Conservation (phyloP, 305 asterid species). For the Fraxinus albicans region DNA sequence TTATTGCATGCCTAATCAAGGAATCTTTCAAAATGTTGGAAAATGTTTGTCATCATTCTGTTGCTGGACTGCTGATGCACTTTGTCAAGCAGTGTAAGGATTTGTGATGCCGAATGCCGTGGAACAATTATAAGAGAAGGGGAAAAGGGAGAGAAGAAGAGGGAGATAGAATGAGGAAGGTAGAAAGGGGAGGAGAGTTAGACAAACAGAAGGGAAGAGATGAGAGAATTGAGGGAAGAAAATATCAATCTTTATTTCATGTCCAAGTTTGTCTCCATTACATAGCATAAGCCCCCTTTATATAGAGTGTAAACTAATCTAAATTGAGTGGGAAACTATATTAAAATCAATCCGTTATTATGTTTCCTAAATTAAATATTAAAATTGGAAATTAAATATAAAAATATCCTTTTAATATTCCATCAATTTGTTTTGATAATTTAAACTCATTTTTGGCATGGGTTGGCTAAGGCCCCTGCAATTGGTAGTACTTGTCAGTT, state of each 20-base stretch:
- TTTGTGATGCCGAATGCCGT: neutral
- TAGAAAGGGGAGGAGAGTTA: neutral
- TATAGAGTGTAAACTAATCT: neutral
- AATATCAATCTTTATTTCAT: neutral
- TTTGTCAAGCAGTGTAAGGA: neutral
- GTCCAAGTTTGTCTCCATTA: neutral
- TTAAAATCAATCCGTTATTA: no score
- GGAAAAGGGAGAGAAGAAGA: neutral
- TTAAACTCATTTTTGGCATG: neutral
- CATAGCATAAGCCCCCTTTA: no score
- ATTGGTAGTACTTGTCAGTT: neutral
- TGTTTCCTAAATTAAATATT: no score
- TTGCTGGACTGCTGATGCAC: neutral
- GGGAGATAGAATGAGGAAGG: neutral
- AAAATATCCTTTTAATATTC: no score
- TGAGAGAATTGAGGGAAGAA: neutral
- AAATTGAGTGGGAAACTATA: no score
- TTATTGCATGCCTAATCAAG: neutral
- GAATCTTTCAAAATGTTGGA: neutral
- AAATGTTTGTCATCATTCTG: neutral
- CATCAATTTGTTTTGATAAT: neutral
- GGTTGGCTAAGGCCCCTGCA: neutral
- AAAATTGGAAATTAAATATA: no score
- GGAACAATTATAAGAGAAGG: neutral
- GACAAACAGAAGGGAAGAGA: neutral